Evolutionary conservation across 257 asterid species (phyloP), one percentile per base, ranked within the genome.

Genomic region (Scutellaria galericulata): DNA sequence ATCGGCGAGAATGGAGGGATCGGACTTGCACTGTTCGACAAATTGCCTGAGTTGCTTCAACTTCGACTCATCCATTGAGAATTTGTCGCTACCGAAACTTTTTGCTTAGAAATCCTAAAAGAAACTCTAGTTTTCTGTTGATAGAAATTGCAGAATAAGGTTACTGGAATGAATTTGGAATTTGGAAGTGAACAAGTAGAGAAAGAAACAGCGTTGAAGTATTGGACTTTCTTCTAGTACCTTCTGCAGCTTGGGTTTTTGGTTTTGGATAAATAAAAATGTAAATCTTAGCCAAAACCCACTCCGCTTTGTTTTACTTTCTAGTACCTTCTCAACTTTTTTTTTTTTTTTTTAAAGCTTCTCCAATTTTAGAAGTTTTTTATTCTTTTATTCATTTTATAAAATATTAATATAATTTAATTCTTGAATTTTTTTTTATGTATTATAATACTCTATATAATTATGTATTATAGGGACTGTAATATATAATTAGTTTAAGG

Each of bases 1-100:
- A 76, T 94, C 90, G 53, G 77, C 51, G 72, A 94, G 92, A 63
- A 88, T 7, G 44, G 93, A 80, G 8, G 98, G 99, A 50, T 88
- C 51, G 56, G 86, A 66, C 76, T 83, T 79, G 88, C 98, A 94
- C 77, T 58, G 81, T 24, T 85, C 84, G 12, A 94, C 39, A 84
- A 94, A 91, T 70, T 81, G 83, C 78, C 77, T 81, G 81, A 94
- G 78, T 64, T 88, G 89, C 20, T 81, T 73, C 57, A 90, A 5
- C 74, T 82, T 87, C 12, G 86, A 24, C 14, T 92, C 84, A 7
- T 94, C 97, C 99, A 94, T 89, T 14, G 47, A 45, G 4, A 35
- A 41, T 20, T 66, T 48, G 46, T 41, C 24, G 35, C 5, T 18
- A 14, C 31, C 2, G 40, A 64, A 41, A 7, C 24, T 13, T 41